phyloP scores from a whole-genome alignment of 148 eudicot species.

The Nyssa sinensis region DNA sequence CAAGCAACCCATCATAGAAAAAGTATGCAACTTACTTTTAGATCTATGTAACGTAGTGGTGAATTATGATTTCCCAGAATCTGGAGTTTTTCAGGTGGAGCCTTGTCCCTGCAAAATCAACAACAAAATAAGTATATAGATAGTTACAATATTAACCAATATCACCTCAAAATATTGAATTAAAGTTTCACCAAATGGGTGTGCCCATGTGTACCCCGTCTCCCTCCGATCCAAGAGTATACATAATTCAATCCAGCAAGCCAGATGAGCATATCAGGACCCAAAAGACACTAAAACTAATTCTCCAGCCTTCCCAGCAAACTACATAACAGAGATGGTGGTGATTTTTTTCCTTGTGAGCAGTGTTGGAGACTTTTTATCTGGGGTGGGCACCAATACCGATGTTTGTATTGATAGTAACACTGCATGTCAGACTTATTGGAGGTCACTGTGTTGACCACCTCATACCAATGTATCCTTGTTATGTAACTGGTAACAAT shows the following conservation, averaged over 20 bases:
- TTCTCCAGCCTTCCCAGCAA: not conserved
- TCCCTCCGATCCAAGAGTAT: not conserved
- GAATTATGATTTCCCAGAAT: conserved; percentile 62
- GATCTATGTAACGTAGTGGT: conserved; percentile 55
- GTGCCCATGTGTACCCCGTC: not conserved
- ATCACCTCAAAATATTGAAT: not conserved
- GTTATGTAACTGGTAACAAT: not conserved
- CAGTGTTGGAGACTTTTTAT: not conserved
- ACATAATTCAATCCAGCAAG: not conserved
- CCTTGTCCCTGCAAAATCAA: conserved; percentile 58
- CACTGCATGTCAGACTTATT: conserved; percentile 5
- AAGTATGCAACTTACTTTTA: conserved; percentile 61
- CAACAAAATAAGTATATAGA: conserved; percentile 4
- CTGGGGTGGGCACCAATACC: not conserved
- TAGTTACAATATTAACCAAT: not conserved
- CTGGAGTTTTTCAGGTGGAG: conserved; percentile 53
- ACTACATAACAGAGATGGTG: not conserved
- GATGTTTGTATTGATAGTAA: not conserved
- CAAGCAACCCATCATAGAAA: not conserved
- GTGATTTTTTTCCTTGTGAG: not conserved
- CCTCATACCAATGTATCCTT: not conserved
- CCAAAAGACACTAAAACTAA: not conserved
- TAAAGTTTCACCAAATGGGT: not conserved
- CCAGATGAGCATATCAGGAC: not conserved
- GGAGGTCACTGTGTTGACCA: not conserved